phyloP scores from a whole-genome alignment of 352 stramenopile genomes.

The Phytopythium delawarense region DNA sequence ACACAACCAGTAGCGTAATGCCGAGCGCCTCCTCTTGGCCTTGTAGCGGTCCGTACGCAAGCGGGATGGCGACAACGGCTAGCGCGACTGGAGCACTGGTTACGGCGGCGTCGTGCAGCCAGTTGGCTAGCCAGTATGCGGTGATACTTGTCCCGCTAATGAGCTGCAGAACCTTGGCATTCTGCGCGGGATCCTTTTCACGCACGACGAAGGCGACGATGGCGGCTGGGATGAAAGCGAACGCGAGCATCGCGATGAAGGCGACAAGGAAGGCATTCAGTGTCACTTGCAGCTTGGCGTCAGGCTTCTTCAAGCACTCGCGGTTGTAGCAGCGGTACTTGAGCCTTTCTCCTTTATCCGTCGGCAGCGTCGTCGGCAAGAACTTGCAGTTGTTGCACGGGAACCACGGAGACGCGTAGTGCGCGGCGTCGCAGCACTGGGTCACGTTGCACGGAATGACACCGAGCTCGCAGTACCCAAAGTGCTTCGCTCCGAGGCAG shows the following conservation, averaged over 20 bases:
- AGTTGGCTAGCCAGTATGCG: constrained; percentile 62
- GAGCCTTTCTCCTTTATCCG: not conserved
- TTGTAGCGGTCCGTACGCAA: constrained; percentile 30
- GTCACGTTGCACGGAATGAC: constrained; percentile 32
- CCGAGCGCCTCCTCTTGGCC: constrained; percentile 33
- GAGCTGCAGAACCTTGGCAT: constrained; percentile 60
- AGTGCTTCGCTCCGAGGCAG: constrained; percentile 10
- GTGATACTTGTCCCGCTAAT: constrained; percentile 48
- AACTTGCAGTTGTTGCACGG: constrained; percentile 24
- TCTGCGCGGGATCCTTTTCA: constrained; percentile 62
- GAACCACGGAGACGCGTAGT: constrained; percentile 36
- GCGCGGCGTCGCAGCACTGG: constrained; percentile 31
- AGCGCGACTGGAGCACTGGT: constrained; percentile 35
- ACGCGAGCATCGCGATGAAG: constrained; percentile 62
- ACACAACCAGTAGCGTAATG: constrained; percentile 32
- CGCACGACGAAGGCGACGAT: constrained; percentile 61
- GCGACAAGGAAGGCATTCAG: constrained; percentile 61
- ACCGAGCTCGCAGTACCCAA: constrained; percentile 37
- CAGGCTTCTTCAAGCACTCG: constrained; percentile 42
- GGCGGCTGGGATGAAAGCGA: constrained; percentile 61
- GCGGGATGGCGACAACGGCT: constrained; percentile 31
- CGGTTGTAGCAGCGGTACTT: constrained; percentile 31
- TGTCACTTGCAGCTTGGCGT: constrained; percentile 55
- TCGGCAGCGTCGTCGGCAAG: not conserved
- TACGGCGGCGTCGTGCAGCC: constrained; percentile 47